Evolutionary conservation across 805 yeast genomes (phyloP).

Genomic region (Grigorovia humatica): DNA sequence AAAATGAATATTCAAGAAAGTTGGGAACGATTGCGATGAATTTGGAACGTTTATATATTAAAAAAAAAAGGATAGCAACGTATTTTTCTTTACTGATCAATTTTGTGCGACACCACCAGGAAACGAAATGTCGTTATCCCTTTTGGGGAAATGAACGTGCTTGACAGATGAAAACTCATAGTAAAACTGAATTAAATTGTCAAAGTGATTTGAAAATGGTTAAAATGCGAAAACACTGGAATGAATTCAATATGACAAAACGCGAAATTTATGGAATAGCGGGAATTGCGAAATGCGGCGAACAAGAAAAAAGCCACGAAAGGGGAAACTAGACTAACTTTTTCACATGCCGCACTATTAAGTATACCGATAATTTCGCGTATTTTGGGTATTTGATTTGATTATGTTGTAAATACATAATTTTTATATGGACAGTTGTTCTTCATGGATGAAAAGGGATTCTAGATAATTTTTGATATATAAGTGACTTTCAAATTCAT

Average conservation of each 20-base stretch:
- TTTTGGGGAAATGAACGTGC: background rate
- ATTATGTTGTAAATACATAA: background rate
- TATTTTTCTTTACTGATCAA: background rate
- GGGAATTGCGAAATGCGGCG: background rate
- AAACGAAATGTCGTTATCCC: background rate
- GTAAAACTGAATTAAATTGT: background rate
- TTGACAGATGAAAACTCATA: background rate
- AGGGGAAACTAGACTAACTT: conserved; percentile 8
- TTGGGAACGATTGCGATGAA: too few relatives aligned
- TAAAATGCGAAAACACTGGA: conserved; percentile 13
- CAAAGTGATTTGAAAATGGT: background rate
- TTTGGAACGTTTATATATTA: background rate
- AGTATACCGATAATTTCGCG: conserved; percentile 13
- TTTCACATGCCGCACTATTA: conserved; percentile 11
- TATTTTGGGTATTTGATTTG: conserved; percentile 4
- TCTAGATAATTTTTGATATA: background rate
- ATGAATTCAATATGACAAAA: conserved; percentile 13
- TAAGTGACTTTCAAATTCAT: background rate
- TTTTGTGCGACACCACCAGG: background rate
- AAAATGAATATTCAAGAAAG: background rate
- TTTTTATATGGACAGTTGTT: background rate
- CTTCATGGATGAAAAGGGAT: background rate
- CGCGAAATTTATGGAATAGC: conserved; percentile 10
- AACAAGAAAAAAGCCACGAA: background rate
- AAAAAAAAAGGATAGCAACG: background rate